Evolutionary conservation across 2,329 filamentous ascomycete species (phyloP), one percentile per base, ranked within the genome.

Genomic region (Alternaria gaisen): DNA sequence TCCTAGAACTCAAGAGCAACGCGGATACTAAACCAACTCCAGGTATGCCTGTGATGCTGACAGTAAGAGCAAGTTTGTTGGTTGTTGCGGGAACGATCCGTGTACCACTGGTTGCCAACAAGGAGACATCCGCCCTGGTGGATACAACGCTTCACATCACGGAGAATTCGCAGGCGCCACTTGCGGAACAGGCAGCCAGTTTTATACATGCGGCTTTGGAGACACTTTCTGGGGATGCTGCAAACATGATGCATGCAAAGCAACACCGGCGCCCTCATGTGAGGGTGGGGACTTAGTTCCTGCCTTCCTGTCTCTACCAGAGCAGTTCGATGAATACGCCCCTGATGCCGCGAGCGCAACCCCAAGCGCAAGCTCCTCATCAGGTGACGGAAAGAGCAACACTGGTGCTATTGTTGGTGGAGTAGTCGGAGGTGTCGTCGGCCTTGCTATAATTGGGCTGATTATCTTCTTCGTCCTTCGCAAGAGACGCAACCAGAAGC

Each of bases 11-110:
- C 2, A 30, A 5, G 20, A 44, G 14, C 43, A 1, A 51, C 20
- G 2, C 12, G 18, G 7, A 42, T 46, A 48, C 56, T 72, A 12
- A 72, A 72, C 40, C 8, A 24, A 26, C 16, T n/a, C 16, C 28
- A 71, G 69, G 70, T 71, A 71, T 58, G 68, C 71, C 6, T 75
- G 72, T 41, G 53, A 56, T n/a, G 50, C 40, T 9, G 54, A 68
- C 11, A 63, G 73, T 11, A 58, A 67, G 11, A 65, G 73, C 16
- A 71, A 68, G 5, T 83, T 82, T 46, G 71, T 82, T 22, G 80
- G 80, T 6, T 82, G 80, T 65, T 82, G 81, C 64, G 64, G 61
- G 10, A 56, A 61, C 5, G 71, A 81, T 38, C 77, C 80, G 6
- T 82, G 80, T 62, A 11, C 68, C 4, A 74, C 69, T n/a, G 77